Evolutionary conservation across 176 grass and related monocot species (phyloP).

Genomic region (Oryza longistaminata): DNA sequence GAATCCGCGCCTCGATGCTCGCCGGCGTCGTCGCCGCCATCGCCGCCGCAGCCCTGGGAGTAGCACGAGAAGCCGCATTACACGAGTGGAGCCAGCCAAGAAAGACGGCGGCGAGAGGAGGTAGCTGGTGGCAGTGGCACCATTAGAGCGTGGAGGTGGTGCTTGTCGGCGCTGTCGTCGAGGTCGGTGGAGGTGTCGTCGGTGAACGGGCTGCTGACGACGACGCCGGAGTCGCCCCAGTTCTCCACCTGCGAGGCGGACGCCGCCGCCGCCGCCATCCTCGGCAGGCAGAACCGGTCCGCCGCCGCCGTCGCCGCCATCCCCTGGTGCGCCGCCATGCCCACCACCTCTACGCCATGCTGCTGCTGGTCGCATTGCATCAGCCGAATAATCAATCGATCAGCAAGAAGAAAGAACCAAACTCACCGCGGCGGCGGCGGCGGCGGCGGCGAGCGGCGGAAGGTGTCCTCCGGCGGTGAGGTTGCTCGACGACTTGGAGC

Average conservation of each 20-base stretch:
- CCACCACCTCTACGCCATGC: slow-evolving; percentile 21
- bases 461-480: slow-evolving; percentile 61
- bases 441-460: slow-evolving; percentile 29
- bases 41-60: slow-evolving; percentile 7
- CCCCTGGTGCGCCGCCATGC: slow-evolving; percentile 47
- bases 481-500: slow-evolving; percentile 82
- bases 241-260: slow-evolving; percentile 58
- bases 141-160: background rate
- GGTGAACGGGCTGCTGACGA: slow-evolving; percentile 59
- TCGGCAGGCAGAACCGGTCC: slow-evolving; percentile 37
- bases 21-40: background rate
- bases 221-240: slow-evolving; percentile 78
- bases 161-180: slow-evolving; percentile 52
- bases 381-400: background rate
- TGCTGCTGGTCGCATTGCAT: slow-evolving; percentile 6
- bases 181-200: slow-evolving; percentile 73
- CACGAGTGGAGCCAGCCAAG: background rate
- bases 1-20: slow-evolving; percentile 46
- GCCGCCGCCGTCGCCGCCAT: slow-evolving; percentile 12
- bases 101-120: background rate
- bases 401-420: background rate
- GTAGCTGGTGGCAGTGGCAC: background rate
- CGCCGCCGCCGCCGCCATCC: slow-evolving; percentile 9
- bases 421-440: slow-evolving; percentile 38
- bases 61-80: background rate